A percentile compares a stretch with the other conserved stretches of the same genome.
Evolutionary conservation across 768 basidiomycete genomes (phyloP).

Genomic region (Tulasnella calospora): DNA sequence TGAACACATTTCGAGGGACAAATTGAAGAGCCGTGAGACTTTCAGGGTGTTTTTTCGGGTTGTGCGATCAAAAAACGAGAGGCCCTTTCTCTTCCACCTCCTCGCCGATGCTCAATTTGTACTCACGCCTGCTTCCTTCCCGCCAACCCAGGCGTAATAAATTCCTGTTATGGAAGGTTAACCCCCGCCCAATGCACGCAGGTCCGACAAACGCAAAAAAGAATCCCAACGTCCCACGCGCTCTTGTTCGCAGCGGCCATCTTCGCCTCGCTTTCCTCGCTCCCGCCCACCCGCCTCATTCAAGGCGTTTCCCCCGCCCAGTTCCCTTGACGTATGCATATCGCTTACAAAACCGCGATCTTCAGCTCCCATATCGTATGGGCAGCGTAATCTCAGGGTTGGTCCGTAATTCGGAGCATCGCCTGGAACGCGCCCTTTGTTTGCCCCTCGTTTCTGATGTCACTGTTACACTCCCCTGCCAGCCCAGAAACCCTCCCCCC

Average conservation of each 20-base stretch:
- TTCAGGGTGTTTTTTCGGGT: not conserved
- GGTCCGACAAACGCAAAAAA: not conserved
- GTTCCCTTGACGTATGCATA: not conserved
- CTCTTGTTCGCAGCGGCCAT: slow-evolving; percentile 5
- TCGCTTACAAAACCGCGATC: not conserved
- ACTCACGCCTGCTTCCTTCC: slow-evolving; percentile 3
- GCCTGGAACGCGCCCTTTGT: slow-evolving; percentile 4
- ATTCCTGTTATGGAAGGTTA: not conserved
- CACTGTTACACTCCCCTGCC: not conserved
- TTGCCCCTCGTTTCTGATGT: slow-evolving; percentile 10
- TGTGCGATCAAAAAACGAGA: not conserved
- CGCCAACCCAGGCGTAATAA: not conserved
- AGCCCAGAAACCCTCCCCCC: not conserved
- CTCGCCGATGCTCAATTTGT: not conserved
- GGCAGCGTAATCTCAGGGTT: not conserved
- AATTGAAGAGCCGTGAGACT: not conserved
- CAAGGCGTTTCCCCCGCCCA: not conserved
- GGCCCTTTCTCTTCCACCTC: not conserved
- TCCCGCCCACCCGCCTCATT: not conserved
- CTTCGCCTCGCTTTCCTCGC: not conserved
- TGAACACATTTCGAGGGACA: not conserved
- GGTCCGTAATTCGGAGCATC: not conserved
- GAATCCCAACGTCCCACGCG: not conserved
- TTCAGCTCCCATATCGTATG: not conserved
- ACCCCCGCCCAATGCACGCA: not conserved